A percentile compares a stretch with the other conserved stretches of the same genome.
Conservation (phyloP, 805 yeast genomes). For the Barnettozyma siamensis region DNA sequence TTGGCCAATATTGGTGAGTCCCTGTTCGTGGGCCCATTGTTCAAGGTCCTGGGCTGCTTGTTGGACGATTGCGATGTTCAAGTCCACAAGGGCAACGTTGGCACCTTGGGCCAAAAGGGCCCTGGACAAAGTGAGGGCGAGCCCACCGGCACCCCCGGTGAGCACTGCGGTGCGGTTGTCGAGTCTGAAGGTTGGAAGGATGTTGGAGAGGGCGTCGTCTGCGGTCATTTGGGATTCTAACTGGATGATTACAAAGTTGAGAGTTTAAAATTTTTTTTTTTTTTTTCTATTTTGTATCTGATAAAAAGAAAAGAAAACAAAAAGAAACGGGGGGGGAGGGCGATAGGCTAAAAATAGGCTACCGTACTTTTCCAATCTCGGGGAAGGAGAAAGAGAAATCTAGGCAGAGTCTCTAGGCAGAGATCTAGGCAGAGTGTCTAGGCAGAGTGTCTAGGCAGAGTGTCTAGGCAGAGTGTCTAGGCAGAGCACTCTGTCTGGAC, state of each 20-base stretch:
- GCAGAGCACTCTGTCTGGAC: no score
- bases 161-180: slow-evolving; percentile 67
- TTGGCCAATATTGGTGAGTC: slow-evolving; percentile 27
- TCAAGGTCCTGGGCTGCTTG: slow-evolving; percentile 45
- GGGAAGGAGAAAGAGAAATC: no score
- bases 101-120: slow-evolving; percentile 75
- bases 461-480: no score
- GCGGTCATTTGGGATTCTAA: slow-evolving; percentile 14
- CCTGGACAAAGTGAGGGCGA: slow-evolving; percentile 58
- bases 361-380: no score
- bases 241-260: no score
- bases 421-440: no score
- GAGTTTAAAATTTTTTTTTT: no score
- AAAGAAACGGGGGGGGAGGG: neutral
- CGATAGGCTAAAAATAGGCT: no score
- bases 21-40: slow-evolving; percentile 41
- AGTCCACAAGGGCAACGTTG: slow-evolving; percentile 65
- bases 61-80: slow-evolving; percentile 54
- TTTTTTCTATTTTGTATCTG: no score
- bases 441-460: no score
- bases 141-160: slow-evolving; percentile 82
- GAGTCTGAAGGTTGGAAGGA: slow-evolving; percentile 56
- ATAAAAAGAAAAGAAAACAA: neutral
- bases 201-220: slow-evolving; percentile 17
- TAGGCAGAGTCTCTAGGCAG: no score